Evolutionary conservation across 169 alveolate species (phyloP).

Genomic region (Plasmodium gonderi): DNA sequence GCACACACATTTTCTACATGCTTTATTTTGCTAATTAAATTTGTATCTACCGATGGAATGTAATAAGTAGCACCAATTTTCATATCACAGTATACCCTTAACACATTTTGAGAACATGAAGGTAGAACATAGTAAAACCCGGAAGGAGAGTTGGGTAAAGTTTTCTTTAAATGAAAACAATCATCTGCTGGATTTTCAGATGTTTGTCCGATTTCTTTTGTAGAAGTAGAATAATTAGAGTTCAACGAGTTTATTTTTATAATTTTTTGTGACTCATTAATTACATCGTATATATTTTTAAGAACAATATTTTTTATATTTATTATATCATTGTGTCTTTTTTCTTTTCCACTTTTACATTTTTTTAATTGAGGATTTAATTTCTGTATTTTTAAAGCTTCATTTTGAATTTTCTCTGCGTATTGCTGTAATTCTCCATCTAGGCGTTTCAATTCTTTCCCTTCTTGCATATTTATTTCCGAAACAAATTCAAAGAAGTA

Average conservation of each 20-base stretch:
- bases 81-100: slow-evolving; percentile 91
- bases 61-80: slow-evolving; percentile 89
- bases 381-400: slow-evolving; percentile 63
- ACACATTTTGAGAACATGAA: slow-evolving; percentile 83
- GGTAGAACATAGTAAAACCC: slow-evolving; percentile 91
- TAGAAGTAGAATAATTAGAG: slow-evolving; percentile 50
- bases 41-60: slow-evolving; percentile 74
- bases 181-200: slow-evolving; percentile 84
- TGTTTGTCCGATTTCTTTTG: slow-evolving; percentile 78
- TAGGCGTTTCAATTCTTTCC: slow-evolving; percentile 76
- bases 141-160: slow-evolving; percentile 84
- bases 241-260: slow-evolving; percentile 11
- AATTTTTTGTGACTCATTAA: slow-evolving; percentile 58
- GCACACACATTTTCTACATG: slow-evolving; percentile 72
- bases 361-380: slow-evolving; percentile 56
- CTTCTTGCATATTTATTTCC: slow-evolving; percentile 84
- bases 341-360: slow-evolving; percentile 60
- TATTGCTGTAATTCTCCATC: slow-evolving; percentile 47
- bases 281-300: slow-evolving; percentile 57
- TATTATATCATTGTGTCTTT: slow-evolving; percentile 41
- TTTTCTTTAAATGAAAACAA: slow-evolving; percentile 87
- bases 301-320: slow-evolving; percentile 61
- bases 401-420: slow-evolving; percentile 73
- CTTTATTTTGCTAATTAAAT: slow-evolving; percentile 46
- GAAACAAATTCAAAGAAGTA: slow-evolving; percentile 89